Percentiles rank a stretch among this genome's conserved stretches.
Conservation (phyloP, 148 eudicot species). For the Vaccinium vitisidaea region DNA sequence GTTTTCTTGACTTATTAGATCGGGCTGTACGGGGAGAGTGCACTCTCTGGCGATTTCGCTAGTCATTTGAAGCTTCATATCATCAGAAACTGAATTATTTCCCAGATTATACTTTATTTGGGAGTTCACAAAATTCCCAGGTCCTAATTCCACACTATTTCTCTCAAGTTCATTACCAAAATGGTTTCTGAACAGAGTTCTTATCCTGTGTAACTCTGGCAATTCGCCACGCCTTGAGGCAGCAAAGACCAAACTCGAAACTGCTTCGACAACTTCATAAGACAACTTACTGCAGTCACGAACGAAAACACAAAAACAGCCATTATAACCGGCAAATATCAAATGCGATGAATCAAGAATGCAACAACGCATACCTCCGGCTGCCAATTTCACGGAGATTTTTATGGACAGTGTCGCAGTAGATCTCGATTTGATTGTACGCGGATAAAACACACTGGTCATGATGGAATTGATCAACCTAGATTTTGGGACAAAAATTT, state of each 20-base stretch:
- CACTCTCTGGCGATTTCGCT: conserved; percentile 14
- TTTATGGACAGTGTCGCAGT: conserved; percentile 19
- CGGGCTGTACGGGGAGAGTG: background rate
- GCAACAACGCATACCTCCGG: conserved; percentile 16
- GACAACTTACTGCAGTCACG: conserved; percentile 16
- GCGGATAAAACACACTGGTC: conserved; percentile 28
- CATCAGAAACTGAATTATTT: background rate
- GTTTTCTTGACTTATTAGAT: background rate
- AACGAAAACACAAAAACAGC: background rate
- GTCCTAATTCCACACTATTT: conserved; percentile 23
- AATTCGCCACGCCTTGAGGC: conserved; percentile 38
- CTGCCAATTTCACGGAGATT: conserved; percentile 9
- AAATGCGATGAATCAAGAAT: background rate
- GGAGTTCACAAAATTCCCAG: conserved; percentile 28
- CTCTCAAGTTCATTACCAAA: conserved; percentile 24
- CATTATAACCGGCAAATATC: background rate
- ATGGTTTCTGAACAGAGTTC: conserved; percentile 11
- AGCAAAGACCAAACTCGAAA: conserved; percentile 33
- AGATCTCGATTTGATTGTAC: conserved; percentile 26
- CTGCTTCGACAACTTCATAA: conserved; percentile 21
- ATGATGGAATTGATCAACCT: conserved; percentile 23
- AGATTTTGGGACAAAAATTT: background rate
- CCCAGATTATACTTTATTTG: conserved; percentile 18
- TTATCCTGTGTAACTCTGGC: conserved; percentile 21
- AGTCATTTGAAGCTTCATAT: conserved; percentile 13